Evolutionary conservation across 2,329 filamentous ascomycete species (phyloP).

Genomic region (Ramularia endophylla): DNA sequence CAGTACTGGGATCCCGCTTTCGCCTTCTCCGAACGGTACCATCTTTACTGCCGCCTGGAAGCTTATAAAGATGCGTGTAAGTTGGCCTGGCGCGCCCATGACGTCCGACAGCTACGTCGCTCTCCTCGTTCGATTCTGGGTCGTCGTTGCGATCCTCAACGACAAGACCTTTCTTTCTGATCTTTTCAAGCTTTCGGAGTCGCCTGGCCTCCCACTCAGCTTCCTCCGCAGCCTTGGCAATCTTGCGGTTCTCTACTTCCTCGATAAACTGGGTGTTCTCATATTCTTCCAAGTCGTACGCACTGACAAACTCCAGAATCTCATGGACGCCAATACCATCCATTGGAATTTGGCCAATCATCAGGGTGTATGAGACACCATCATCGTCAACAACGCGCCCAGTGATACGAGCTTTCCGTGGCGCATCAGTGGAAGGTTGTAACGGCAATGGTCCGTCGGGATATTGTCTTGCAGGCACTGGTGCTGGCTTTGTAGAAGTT

Average conservation of each 20-base stretch:
- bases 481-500: background rate
- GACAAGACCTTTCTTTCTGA: constrained; percentile 17
- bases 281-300: constrained; percentile 29
- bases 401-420: constrained; percentile 23
- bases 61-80: constrained; percentile 26
- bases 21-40: constrained; percentile 18
- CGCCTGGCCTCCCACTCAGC: constrained; percentile 17
- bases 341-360: constrained; percentile 23
- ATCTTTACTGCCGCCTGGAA: constrained; percentile 10
- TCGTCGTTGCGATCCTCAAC: constrained; percentile 10
- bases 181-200: constrained; percentile 11
- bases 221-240: constrained; percentile 17
- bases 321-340: constrained; percentile 25
- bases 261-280: constrained; percentile 29
- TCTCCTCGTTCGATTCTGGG: constrained; percentile 8
- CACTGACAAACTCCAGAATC: constrained; percentile 30
- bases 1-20: constrained; percentile 26
- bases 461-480: constrained; percentile 7
- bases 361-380: constrained; percentile 23
- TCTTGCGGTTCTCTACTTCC: constrained; percentile 19
- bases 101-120: constrained; percentile 10
- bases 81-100: constrained; percentile 28
- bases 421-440: constrained; percentile 22
- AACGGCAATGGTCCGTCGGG: constrained; percentile 20
- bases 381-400: constrained; percentile 18